Evolutionary conservation across 768 basidiomycete species (phyloP).

Genomic region (Sarcomyxa edulis): DNA sequence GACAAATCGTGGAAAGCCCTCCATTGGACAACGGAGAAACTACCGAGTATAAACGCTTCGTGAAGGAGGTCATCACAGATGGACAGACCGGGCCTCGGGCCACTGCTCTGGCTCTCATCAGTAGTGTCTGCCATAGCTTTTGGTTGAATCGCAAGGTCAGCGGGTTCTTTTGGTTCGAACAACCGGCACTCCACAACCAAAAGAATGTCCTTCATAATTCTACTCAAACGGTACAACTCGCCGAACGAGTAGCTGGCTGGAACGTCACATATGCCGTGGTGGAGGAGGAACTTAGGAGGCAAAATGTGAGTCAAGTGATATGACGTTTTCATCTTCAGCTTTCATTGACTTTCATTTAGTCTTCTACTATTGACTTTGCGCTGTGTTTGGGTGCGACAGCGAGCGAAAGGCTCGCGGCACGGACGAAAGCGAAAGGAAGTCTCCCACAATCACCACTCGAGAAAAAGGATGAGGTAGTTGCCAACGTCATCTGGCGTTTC

Average conservation of each 20-base stretch:
- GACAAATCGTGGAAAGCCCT: constrained; percentile 77
- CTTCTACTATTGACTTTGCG: constrained; percentile 95
- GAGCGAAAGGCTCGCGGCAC: constrained; percentile 70
- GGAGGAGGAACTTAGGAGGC: constrained; percentile 92
- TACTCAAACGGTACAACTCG: constrained; percentile 76
- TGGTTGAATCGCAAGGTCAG: constrained; percentile 78
- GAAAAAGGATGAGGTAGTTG: constrained; percentile 97
- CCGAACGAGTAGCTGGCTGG: constrained; percentile 87
- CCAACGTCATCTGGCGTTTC: constrained; percentile 98
- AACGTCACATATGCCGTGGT: constrained; percentile 79
- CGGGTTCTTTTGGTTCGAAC: constrained; percentile 74
- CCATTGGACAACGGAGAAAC: constrained; percentile 95
- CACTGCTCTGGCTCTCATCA: constrained; percentile 83
- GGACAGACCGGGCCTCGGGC: constrained; percentile 91
- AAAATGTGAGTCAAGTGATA: constrained; percentile 67
- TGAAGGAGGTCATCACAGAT: constrained; percentile 95
- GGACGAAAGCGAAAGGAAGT: constrained; percentile 70
- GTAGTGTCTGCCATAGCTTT: constrained; percentile 70
- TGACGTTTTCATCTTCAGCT: constrained; percentile 1
- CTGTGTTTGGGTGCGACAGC: constrained; percentile 90
- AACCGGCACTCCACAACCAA: constrained; percentile 39
- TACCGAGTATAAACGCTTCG: constrained; percentile 88
- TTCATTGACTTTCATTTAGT: too few species aligned
- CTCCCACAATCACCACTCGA: constrained; percentile 54
- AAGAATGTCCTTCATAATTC: constrained; percentile 70